phyloP scores from a whole-genome alignment of 352 stramenopile species.

The Globisporangium lucens region DNA sequence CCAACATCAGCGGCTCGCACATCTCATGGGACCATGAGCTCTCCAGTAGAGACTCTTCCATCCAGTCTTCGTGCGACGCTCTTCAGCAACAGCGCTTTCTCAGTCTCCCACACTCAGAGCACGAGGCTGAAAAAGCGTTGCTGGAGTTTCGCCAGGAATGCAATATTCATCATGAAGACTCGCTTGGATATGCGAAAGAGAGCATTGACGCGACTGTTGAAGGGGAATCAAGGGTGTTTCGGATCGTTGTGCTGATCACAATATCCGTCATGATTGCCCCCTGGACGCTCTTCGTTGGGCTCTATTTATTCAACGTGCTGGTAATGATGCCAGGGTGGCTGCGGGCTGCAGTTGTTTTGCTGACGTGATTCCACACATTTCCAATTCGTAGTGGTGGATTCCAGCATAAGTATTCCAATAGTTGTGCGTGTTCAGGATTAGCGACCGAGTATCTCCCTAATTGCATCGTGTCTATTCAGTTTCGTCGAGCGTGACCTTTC shows the following conservation, averaged over 20 bases:
- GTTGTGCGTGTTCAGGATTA: neutral
- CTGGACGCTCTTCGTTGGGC: slow-evolving; percentile 28
- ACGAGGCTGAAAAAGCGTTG: slow-evolving; percentile 16
- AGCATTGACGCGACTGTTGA: slow-evolving; percentile 12
- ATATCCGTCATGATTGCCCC: slow-evolving; percentile 26
- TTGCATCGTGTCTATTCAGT: slow-evolving; percentile 9
- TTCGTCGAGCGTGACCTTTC: slow-evolving; percentile 30
- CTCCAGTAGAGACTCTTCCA: slow-evolving; percentile 18
- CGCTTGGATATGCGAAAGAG: slow-evolving; percentile 32
- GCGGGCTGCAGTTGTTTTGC: neutral
- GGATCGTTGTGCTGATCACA: slow-evolving; percentile 18
- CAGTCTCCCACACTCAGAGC: slow-evolving; percentile 20
- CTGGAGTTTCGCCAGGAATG: slow-evolving; percentile 16
- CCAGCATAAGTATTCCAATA: neutral
- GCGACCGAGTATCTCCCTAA: neutral
- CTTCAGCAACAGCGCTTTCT: slow-evolving; percentile 27
- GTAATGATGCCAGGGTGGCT: slow-evolving; percentile 1
- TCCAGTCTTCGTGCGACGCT: slow-evolving; percentile 17
- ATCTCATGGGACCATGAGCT: slow-evolving; percentile 23
- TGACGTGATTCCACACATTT: neutral
- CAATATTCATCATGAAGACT: slow-evolving; percentile 24
- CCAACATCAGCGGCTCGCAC: slow-evolving; percentile 21
- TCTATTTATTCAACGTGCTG: slow-evolving; percentile 9
- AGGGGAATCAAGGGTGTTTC: slow-evolving; percentile 13
- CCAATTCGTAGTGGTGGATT: neutral